Base-by-base conservation (phyloP, 2,329 filamentous ascomycete genomes). In the Colletotrichum godetiae region DNA sequence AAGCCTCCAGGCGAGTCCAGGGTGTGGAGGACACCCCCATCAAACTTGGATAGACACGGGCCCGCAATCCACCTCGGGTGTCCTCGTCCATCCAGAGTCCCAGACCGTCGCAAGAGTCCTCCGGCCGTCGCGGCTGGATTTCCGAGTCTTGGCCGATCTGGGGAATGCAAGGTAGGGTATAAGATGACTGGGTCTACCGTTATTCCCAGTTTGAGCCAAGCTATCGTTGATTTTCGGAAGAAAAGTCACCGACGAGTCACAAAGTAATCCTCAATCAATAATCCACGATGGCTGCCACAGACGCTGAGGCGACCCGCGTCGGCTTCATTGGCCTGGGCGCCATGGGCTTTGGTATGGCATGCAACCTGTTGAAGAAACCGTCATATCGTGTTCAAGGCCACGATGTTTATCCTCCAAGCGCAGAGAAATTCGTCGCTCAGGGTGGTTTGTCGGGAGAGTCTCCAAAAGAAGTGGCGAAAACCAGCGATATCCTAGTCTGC, bases 311-410 rank as follows among this genome's bases (percentile, higher is more conserved):
- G 22, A 71, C 65, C 24, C 73, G 71, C 55, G 52, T 84, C 49
- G 82, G 79, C 56, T 79, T 84, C 65, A 78, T 83, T 33, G 82
- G 82, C 10, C 76, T 84, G 6, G 82, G 82, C 1, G 82, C 82
- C 11, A 84, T 84, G 82, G 82, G 82, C 15, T 78, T 79, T 29
- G 81, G 82, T 27, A 84, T 84, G 79, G 82, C 82, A 0, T 67
- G 77, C 1, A 81, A 81, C 4, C 75, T 83, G 11, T 46, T 82
- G 2, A 76, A 77, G 22, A 78, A 80, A 6, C 78, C 79, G 7
- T 57, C 66, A 7, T 83, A 79, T 63, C 19, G 67, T 4, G 80
- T 84, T 2, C 77, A 76, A 3, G 81, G 79, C 4, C 82, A 79
- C 68, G 82, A 84, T 68, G 73, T 82, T 19, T 79, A 77, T 15